phyloP scores from a whole-genome alignment of 306 rosid species.

The Cotoneaster glaucophyllus region DNA sequence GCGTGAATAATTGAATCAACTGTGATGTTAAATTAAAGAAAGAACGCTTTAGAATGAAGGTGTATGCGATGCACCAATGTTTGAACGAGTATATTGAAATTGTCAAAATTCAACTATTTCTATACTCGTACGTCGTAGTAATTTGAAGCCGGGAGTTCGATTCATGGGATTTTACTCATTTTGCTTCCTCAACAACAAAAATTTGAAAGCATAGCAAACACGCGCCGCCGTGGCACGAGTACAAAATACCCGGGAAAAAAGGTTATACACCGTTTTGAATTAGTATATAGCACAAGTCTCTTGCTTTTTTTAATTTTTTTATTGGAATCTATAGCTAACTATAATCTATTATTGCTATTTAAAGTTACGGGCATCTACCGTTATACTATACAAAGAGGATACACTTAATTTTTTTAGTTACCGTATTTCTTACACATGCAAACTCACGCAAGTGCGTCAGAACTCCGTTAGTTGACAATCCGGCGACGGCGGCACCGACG shows the following conservation, averaged over 20 bases:
- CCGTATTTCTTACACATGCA: conserved; percentile 7
- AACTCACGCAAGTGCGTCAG: conserved; percentile 10
- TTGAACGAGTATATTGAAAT: not conserved
- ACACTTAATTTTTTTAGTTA: not conserved
- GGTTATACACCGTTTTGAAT: conserved; percentile 16
- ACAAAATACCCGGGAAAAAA: conserved; percentile 1
- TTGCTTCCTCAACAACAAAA: not conserved
- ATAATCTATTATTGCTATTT: not conserved
- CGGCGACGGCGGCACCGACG: conserved; percentile 58
- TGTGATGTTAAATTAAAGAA: not conserved
- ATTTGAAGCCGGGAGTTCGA: no score
- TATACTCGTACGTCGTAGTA: no score
- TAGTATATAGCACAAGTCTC: not conserved
- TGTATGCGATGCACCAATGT: not conserved
- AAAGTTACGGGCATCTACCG: conserved; percentile 9
- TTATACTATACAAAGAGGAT: conserved; percentile 31
- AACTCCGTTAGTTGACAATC: conserved; percentile 21
- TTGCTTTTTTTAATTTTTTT: no score
- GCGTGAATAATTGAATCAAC: not conserved
- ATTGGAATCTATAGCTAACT: not conserved
- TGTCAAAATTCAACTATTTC: not conserved
- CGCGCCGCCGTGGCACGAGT: not conserved
- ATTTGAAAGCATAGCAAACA: not conserved
- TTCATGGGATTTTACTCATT: not conserved
- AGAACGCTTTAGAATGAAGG: not conserved